phyloP scores from a whole-genome alignment of 148 eudicot genomes.

The Vaccinium corymbosum region DNA sequence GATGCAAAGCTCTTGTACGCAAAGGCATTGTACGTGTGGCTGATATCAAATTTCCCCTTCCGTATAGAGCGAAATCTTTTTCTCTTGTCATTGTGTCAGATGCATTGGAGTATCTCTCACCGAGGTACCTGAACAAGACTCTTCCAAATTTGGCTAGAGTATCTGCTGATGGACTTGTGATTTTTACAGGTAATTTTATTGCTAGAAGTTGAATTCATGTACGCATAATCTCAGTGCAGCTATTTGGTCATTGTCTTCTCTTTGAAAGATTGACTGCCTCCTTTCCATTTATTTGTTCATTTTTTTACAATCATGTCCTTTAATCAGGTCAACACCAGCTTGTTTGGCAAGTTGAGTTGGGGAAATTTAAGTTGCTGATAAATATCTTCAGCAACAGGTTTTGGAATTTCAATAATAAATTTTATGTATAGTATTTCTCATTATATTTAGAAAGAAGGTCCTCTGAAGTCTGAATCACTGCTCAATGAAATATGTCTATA shows the following conservation, averaged over 20 bases:
- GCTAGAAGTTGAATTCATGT: not conserved
- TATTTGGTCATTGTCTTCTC: not conserved
- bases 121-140: slow-evolving; percentile 47
- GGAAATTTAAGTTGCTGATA: not conserved
- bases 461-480: not conserved
- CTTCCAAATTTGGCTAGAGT: slow-evolving; percentile 48
- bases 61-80: slow-evolving; percentile 42
- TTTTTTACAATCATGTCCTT: not conserved
- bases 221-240: not conserved
- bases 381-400: not conserved
- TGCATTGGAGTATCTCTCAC: slow-evolving; percentile 47
- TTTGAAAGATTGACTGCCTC: not conserved
- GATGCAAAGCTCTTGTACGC: slow-evolving; percentile 38
- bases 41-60: slow-evolving; percentile 46
- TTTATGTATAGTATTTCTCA: not conserved
- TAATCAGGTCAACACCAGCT: not conserved
- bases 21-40: slow-evolving; percentile 48
- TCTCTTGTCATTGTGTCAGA: slow-evolving; percentile 47
- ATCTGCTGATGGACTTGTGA: slow-evolving; percentile 36
- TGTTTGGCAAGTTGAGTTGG: not conserved
- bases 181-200: slow-evolving; percentile 36
- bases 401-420: not conserved
- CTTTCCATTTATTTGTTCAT: not conserved
- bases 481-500: not conserved
- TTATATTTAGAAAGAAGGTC: not conserved